Base-by-base conservation (phyloP, 2,329 filamentous ascomycete species). In the Aspergillus alliaceus region DNA sequence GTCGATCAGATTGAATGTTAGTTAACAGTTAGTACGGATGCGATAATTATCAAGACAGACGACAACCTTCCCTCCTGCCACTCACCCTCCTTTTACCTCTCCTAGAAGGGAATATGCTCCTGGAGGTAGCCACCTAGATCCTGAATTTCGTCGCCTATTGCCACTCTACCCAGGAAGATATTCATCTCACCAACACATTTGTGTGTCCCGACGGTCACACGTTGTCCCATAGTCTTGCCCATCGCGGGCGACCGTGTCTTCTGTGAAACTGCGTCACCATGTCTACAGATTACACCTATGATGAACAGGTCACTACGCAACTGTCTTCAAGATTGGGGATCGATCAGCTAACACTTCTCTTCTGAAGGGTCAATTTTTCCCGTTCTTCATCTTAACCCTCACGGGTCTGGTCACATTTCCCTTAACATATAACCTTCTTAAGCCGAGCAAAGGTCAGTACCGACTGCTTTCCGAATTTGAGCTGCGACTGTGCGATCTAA, bases 231-330 rank as follows among this genome's bases (percentile, higher is more conserved):
- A 62, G 51, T 61, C 54, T 59, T 66, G 68, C 62, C 62, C 57
- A 61, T 66, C 63, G 61, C 63, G 71, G 70, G 69, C 69, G 62
- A 69, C 66, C 68, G 66, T 70, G 68, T 64, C 59, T 64, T 66
- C 63, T 61, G 60, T 70, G 62, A 72, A 66, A 50, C 61, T 62
- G 57, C 63, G 65, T 65, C 71, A 73, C 56, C 57, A 87, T 81
- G 75, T 95, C 95, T 87, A 93, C 90, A 71, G 93, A 98, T 78
- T 99, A 99, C 83, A 96, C 90, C 70, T 99, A 99, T 81, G 95
- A 99, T 84, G 90, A 96, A 74, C 87, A 95, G 86, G 89, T 89
- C 63, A 11, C 55, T 24, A 6, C 20, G 51, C 20, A n/a, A 2
- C 24, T n/a, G 1, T 29, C 32, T 7, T 4, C n/a, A 31, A 34